These are phyloP conservation scores for Fragaria ananassa DNA, from an alignment of 306 rosid species.

Conservation along the genomic window DNA sequence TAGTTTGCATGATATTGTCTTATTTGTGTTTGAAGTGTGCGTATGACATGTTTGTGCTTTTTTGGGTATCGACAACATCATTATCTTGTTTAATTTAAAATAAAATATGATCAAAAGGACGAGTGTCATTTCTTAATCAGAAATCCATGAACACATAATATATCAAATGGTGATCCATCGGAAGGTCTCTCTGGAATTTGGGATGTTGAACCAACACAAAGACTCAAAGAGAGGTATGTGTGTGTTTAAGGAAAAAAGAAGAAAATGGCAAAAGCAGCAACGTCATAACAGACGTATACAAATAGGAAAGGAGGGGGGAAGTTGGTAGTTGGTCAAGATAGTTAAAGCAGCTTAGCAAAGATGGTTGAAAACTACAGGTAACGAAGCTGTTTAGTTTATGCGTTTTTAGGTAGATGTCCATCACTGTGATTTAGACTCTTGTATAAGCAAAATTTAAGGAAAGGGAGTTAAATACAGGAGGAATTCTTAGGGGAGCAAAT, in stretches of 20 bases:
- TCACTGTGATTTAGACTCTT: background rate
- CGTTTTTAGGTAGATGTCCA: background rate
- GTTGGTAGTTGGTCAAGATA: background rate
- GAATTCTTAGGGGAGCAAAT: background rate
- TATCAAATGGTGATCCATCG: background rate
- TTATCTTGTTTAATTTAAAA: background rate
- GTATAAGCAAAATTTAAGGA: background rate
- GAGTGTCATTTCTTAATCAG: background rate
- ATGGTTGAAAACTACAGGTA: background rate
- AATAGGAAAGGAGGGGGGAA: background rate
- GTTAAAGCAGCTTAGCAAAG: background rate
- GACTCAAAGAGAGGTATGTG: background rate
- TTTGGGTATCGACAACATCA: background rate
- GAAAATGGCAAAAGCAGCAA: background rate
- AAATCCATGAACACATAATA: background rate
- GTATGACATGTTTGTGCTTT: too few relatives aligned
- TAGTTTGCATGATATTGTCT: too few relatives aligned
- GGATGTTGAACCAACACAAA: background rate
- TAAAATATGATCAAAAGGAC: background rate
- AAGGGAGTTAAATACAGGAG: background rate
- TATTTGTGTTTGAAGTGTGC: too few relatives aligned
- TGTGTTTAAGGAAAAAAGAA: background rate
- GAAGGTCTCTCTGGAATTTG: background rate
- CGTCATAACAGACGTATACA: background rate
- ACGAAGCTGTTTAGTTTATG: background rate